Conservation (phyloP, 768 basidiomycete genomes). For the Hericium erinaceus region DNA sequence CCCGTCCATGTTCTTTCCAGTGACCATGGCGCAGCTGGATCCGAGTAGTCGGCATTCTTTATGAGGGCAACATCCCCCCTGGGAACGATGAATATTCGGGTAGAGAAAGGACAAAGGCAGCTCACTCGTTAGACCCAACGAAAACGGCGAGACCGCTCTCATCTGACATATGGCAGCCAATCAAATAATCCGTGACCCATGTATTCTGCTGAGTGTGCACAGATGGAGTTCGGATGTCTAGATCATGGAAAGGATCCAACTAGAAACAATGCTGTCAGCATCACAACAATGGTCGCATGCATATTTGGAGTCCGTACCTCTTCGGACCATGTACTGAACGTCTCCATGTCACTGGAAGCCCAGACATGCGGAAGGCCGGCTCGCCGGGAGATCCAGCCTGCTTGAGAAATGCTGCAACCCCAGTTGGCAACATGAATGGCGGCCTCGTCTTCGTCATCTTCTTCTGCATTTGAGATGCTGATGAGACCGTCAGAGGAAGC, state of each 20-base stretch:
- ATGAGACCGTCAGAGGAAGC: constrained; percentile 81
- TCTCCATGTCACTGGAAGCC: constrained; percentile 94
- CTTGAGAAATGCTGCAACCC: constrained; percentile 73
- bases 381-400: constrained; percentile 47
- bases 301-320: constrained; percentile 35
- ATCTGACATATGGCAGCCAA: constrained; percentile 36
- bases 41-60: constrained; percentile 17
- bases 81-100: background rate
- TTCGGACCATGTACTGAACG: constrained; percentile 73
- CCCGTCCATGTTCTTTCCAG: constrained; percentile 21
- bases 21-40: constrained; percentile 18
- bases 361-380: constrained; percentile 42
- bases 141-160: constrained; percentile 42
- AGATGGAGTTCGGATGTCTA: constrained; percentile 60
- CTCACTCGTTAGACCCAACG: constrained; percentile 68
- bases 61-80: constrained; percentile 26
- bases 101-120: constrained; percentile 2
- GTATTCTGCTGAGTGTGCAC: constrained; percentile 45
- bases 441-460: constrained; percentile 85
- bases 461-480: constrained; percentile 57
- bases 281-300: background rate
- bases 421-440: constrained; percentile 75
- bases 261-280: constrained; percentile 17
- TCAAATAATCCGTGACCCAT: constrained; percentile 77
- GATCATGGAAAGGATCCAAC: constrained; percentile 48